Conservation (phyloP, 2,329 filamentous ascomycete genomes). For the Verticillium zaregamsianum region DNA sequence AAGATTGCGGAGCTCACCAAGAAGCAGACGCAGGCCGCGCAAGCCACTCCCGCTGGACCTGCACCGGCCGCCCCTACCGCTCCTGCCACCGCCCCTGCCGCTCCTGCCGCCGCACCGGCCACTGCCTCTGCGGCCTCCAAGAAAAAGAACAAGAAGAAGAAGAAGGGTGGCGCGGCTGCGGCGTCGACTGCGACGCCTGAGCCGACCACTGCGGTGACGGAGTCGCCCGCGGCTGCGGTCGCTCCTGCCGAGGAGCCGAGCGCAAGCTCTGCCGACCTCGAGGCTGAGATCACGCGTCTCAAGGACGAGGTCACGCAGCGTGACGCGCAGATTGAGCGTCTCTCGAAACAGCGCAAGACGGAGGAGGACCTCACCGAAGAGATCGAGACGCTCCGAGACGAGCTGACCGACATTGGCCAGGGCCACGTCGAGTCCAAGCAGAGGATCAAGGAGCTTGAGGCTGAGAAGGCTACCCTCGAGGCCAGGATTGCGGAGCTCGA, state of each 20-base stretch:
- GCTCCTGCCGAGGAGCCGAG: conserved; percentile 15
- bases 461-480: conserved; percentile 64
- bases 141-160: conserved; percentile 82
- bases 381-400: conserved; percentile 77
- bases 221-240: conserved; percentile 26
- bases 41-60: conserved; percentile 15
- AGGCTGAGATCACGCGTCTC: conserved; percentile 45
- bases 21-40: conserved; percentile 16
- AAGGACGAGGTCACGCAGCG: conserved; percentile 57
- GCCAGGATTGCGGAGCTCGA: conserved; percentile 65
- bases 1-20: conserved; percentile 37
- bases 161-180: conserved; percentile 63
- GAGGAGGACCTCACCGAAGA: conserved; percentile 81
- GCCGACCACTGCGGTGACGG: conserved; percentile 27
- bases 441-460: conserved; percentile 64
- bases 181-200: conserved; percentile 26
- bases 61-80: conserved; percentile 16
- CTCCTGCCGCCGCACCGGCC: conserved; percentile 19
- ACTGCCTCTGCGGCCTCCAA: conserved; percentile 24
- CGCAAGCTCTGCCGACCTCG: conserved; percentile 32
- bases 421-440: conserved; percentile 83
- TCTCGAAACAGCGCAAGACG: conserved; percentile 66
- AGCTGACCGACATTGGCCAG: conserved; percentile 72
- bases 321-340: conserved; percentile 66
- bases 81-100: conserved; percentile 16